phyloP scores from a whole-genome alignment of 257 asterid species.

The Eucommia ulmoides region DNA sequence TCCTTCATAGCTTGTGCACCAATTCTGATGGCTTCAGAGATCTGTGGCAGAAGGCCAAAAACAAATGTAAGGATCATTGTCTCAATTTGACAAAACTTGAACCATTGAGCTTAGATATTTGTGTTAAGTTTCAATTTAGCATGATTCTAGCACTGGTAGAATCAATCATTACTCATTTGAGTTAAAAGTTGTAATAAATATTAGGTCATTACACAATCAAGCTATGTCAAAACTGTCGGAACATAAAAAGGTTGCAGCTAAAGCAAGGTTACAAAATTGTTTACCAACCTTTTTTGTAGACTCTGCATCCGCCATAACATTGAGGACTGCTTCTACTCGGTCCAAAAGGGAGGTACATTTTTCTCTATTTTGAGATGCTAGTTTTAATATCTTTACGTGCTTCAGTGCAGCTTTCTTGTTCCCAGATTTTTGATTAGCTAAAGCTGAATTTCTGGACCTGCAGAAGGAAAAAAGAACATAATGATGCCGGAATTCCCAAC shows the following conservation, averaged over 20 bases:
- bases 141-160: background rate
- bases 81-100: background rate
- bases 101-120: background rate
- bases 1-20: constrained; percentile 52
- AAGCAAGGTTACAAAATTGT: background rate
- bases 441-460: constrained; percentile 55
- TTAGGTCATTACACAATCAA: background rate
- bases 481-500: too few relatives aligned
- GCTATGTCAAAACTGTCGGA: background rate
- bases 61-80: background rate
- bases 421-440: constrained; percentile 44
- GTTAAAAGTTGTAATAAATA: too few relatives aligned
- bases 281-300: constrained; percentile 66
- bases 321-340: constrained; percentile 66
- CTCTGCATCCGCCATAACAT: constrained; percentile 58
- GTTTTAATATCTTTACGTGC: constrained; percentile 50
- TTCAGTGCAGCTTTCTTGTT: constrained; percentile 52
- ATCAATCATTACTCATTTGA: too few relatives aligned
- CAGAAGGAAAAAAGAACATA: too few relatives aligned
- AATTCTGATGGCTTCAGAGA: constrained; percentile 59
- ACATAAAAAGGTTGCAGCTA: background rate
- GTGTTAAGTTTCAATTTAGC: background rate
- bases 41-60: constrained; percentile 29
- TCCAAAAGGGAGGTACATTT: constrained; percentile 51
- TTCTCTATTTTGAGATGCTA: constrained; percentile 62